These are phyloP conservation scores for Sporodiniella umbellata DNA, from an alignment of 371 early-diverging fungal species.

Conservation along the genomic window DNA sequence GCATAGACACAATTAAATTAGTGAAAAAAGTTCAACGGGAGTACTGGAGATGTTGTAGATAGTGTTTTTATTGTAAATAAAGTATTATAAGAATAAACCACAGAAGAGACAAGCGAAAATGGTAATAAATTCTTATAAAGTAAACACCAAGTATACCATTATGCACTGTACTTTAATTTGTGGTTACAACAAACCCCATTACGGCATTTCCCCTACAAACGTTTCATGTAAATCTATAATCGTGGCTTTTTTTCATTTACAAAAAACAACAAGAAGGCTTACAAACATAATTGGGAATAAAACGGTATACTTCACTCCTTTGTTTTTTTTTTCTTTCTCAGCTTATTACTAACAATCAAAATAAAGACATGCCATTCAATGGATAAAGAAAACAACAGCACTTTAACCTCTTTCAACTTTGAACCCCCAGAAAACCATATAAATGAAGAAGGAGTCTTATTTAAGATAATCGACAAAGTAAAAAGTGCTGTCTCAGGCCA, in stretches of 20 bases:
- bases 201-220: no score
- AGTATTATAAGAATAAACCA: background rate
- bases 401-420: slow-evolving; percentile 46
- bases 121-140: no score
- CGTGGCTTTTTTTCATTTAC: background rate
- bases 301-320: background rate
- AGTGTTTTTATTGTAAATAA: background rate
- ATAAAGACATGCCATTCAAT: slow-evolving; percentile 7
- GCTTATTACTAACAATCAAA: background rate
- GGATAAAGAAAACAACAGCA: slow-evolving; percentile 23
- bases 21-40: slow-evolving; percentile 47
- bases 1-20: slow-evolving; percentile 44
- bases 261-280: background rate
- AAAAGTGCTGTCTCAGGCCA: slow-evolving; percentile 44
- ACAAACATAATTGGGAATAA: background rate
- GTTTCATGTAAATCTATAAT: background rate
- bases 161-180: no score
- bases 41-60: slow-evolving; percentile 47
- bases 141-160: no score
- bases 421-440: slow-evolving; percentile 34
- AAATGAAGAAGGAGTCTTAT: slow-evolving; percentile 47
- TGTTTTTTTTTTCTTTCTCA: slow-evolving; percentile 1
- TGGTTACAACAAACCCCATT: no score
- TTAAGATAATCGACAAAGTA: slow-evolving; percentile 57
- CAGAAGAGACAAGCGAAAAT: no score